Base-by-base conservation (phyloP, 225 moss, liverwort and hornwort species). In the Ulota crispa region DNA sequence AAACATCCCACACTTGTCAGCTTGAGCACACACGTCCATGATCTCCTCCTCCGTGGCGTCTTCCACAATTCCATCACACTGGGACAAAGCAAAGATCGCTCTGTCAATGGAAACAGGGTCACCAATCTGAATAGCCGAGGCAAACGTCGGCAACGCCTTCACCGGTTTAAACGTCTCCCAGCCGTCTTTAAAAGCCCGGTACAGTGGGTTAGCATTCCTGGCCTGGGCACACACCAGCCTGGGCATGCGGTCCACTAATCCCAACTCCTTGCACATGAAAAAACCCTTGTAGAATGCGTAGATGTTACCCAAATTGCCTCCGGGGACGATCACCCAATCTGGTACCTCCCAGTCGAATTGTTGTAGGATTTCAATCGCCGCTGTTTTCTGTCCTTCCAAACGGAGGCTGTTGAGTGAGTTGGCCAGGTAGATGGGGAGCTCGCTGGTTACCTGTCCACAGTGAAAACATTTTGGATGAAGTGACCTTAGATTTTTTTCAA, bases 301-400 rank as follows among this genome's bases (percentile, higher is more conserved):
- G 30, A 88, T 88, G 57, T 88, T 88, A 7, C 88, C 88, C 0
- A 88, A 77, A 57, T 88, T 88, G 19, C 88, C 88, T 32, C 88
- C 88, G 1, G 88, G 88, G 2, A 88, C 85, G 4, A 88, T 81
- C 80, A 88, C 88, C 88, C 88, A 88, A 77, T 88, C 88, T 1
- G 88, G 88, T 9, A 88, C 88, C 64, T 88, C 88, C 88, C 88
- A 88, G 27, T 88, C 88, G 23, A 88, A 88, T 62, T 88, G 88
- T 83, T 88, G 88, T 1, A 79, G 67, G 21, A 88, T 83, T 53
- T 88, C 88, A 3, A 88, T 83, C 1, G 88, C 88, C 0, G 88
- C 88, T 6, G 88, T 88, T 50, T 88, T 88, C 85, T 88, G 88
- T 45, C 88, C 88, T 69, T 88, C 88, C 15, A 88, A 80, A 16